Evolutionary conservation across 2,329 filamentous ascomycete species (phyloP).

Genomic region (Dryadomyces quercivorus): DNA sequence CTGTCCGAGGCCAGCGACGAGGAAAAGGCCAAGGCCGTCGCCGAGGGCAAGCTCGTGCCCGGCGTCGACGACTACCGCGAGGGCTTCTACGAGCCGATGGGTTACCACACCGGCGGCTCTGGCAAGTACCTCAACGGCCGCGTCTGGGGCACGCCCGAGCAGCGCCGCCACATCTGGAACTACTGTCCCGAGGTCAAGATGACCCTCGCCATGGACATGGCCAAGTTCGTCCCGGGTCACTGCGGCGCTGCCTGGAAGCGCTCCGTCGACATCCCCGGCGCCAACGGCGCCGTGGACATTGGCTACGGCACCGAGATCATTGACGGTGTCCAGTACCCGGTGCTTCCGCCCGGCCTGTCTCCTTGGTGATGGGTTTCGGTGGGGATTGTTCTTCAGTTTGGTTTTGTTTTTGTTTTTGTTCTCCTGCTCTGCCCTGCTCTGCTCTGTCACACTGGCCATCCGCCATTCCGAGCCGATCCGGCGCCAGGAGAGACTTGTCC

Average conservation of each 20-base stretch:
- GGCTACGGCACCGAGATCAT: constrained; percentile 28
- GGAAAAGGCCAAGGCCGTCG: constrained; percentile 17
- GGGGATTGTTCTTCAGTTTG: no score
- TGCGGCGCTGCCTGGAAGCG: constrained; percentile 35
- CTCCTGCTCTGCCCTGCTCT: background rate
- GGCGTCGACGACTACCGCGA: constrained; percentile 37
- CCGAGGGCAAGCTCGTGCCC: constrained; percentile 21
- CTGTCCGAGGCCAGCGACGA: constrained; percentile 12
- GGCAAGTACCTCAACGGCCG: constrained; percentile 30
- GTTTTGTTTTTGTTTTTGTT: background rate
- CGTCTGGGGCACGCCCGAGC: constrained; percentile 36
- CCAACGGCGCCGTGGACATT: constrained; percentile 13
- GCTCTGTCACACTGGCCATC: background rate
- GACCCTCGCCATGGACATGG: constrained; percentile 41
- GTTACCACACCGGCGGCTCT: constrained; percentile 41
- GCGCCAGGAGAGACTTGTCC: background rate
- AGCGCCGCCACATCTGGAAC: constrained; percentile 38
- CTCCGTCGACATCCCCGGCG: constrained; percentile 11
- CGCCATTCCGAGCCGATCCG: no score
- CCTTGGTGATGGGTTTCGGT: constrained; percentile 20
- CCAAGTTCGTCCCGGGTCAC: constrained; percentile 34
- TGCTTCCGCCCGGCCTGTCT: constrained; percentile 22
- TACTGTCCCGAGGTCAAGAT: constrained; percentile 50
- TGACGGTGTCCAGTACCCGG: constrained; percentile 27
- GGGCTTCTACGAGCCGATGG: constrained; percentile 46